Evolutionary conservation across 2,329 filamentous ascomycete genomes (phyloP).

Genomic region (Talaromyces atroroseus): DNA sequence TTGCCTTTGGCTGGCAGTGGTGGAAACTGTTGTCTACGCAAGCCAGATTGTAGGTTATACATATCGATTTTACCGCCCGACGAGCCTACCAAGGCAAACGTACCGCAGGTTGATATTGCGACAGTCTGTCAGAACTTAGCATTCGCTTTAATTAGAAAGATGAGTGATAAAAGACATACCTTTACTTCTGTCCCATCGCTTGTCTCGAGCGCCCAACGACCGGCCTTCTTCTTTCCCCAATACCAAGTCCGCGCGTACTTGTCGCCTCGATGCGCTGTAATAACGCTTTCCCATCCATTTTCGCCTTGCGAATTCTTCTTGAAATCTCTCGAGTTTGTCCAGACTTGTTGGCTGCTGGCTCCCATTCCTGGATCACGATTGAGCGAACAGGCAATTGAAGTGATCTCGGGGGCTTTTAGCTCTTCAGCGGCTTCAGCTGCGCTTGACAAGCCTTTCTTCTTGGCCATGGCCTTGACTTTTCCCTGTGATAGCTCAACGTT

Average conservation of each 20-base stretch:
- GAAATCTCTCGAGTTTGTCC: slow-evolving; percentile 69
- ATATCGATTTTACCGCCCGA: slow-evolving; percentile 79
- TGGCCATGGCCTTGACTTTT: slow-evolving; percentile 78
- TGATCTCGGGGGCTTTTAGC: slow-evolving; percentile 87
- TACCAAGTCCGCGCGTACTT: slow-evolving; percentile 90
- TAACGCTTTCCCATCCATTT: slow-evolving; percentile 95
- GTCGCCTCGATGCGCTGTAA: slow-evolving; percentile 86
- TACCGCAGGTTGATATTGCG: slow-evolving; percentile 84
- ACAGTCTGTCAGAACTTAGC: slow-evolving; percentile 56
- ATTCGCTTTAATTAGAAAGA: background rate
- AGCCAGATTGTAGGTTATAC: slow-evolving; percentile 93
- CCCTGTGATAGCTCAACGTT: slow-evolving; percentile 92
- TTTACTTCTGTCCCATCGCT: slow-evolving; percentile 74
- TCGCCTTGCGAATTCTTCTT: slow-evolving; percentile 66
- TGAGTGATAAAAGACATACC: slow-evolving; percentile 22
- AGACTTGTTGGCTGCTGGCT: slow-evolving; percentile 71
- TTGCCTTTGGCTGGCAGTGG: slow-evolving; percentile 61
- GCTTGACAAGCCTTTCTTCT: slow-evolving; percentile 50
- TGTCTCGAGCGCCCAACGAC: slow-evolving; percentile 87
- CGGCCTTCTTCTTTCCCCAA: slow-evolving; percentile 90
- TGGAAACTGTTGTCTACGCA: slow-evolving; percentile 82
- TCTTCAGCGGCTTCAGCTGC: slow-evolving; percentile 28
- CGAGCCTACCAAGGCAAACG: slow-evolving; percentile 86
- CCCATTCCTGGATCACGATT: slow-evolving; percentile 95
- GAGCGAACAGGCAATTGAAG: slow-evolving; percentile 80